Conservation (phyloP, 2,329 filamentous ascomycete genomes). For the Aspergillus clavatus region DNA sequence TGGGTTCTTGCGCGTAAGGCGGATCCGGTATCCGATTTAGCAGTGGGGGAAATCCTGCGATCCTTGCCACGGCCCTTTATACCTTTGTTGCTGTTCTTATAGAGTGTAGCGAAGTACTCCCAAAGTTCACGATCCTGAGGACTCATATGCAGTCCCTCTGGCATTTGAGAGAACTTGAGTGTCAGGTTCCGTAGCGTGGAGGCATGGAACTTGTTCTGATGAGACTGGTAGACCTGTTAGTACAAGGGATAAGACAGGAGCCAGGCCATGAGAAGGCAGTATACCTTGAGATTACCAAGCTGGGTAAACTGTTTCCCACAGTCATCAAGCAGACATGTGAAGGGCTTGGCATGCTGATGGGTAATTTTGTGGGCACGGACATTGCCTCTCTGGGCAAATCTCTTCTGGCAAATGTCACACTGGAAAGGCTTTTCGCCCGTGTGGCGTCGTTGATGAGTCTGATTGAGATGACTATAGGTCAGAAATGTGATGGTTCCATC, state of each 20-base stretch:
- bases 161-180: conserved; percentile 61
- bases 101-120: conserved; percentile 79
- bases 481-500: background rate
- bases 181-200: conserved; percentile 67
- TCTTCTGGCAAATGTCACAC: conserved; percentile 74
- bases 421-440: conserved; percentile 80
- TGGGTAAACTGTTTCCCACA: conserved; percentile 88
- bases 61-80: conserved; percentile 95
- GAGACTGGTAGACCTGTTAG: conserved; percentile 52
- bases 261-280: background rate
- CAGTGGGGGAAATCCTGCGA: conserved; percentile 43
- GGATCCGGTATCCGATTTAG: conserved; percentile 17
- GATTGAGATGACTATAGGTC: background rate
- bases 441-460: conserved; percentile 84
- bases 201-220: conserved; percentile 91
- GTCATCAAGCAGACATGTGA: conserved; percentile 72
- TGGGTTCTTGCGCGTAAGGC: conserved; percentile 14
- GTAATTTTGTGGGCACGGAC: conserved; percentile 78
- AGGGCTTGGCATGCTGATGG: conserved; percentile 72
- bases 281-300: conserved; percentile 83
- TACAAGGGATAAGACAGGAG: background rate
- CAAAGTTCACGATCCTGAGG: conserved; percentile 70
- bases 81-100: conserved; percentile 97
- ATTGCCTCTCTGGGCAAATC: conserved; percentile 81
- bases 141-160: conserved; percentile 58